phyloP scores from a whole-genome alignment of 768 basidiomycete species.

The Clavulina sp. region DNA sequence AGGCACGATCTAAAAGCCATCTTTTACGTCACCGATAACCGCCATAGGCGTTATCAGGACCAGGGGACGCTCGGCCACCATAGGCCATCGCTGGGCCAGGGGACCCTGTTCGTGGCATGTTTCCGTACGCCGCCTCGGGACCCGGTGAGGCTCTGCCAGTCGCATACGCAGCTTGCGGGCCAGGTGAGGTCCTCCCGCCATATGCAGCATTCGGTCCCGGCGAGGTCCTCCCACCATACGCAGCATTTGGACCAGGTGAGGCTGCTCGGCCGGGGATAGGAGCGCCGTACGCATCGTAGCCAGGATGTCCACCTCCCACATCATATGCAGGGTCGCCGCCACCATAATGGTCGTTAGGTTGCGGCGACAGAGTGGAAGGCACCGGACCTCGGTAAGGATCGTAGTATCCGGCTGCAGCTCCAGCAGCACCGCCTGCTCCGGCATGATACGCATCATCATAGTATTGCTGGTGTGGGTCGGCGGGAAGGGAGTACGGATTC shows the following conservation, averaged over 20 bases:
- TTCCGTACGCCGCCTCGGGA: conserved; percentile 6
- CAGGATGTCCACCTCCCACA: conserved; percentile 14
- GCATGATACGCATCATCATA: conserved; percentile 55
- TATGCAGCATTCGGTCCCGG: background rate
- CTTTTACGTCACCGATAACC: background rate
- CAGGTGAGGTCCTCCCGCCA: conserved; percentile 18
- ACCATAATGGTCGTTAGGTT: background rate
- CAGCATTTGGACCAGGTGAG: conserved; percentile 16
- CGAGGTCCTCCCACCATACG: conserved; percentile 8
- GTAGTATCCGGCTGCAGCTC: conserved; percentile 30
- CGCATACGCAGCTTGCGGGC: conserved; percentile 14
- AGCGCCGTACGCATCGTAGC: background rate
- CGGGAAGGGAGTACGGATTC: conserved; percentile 38
- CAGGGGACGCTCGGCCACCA: no score
- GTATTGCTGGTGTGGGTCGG: conserved; percentile 59
- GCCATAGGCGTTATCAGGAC: no score
- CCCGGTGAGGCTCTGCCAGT: conserved; percentile 8
- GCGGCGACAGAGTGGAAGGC: conserved; percentile 33
- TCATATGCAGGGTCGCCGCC: background rate
- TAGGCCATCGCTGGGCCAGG: conserved; percentile 34
- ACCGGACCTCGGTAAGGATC: conserved; percentile 72
- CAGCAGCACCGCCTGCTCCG: conserved; percentile 18
- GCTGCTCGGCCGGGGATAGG: conserved; percentile 13
- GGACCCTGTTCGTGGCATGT: conserved; percentile 14
- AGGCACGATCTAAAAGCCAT: background rate